Conservation (phyloP, 257 asterid genomes). For the Nicotiana sylvestris region DNA sequence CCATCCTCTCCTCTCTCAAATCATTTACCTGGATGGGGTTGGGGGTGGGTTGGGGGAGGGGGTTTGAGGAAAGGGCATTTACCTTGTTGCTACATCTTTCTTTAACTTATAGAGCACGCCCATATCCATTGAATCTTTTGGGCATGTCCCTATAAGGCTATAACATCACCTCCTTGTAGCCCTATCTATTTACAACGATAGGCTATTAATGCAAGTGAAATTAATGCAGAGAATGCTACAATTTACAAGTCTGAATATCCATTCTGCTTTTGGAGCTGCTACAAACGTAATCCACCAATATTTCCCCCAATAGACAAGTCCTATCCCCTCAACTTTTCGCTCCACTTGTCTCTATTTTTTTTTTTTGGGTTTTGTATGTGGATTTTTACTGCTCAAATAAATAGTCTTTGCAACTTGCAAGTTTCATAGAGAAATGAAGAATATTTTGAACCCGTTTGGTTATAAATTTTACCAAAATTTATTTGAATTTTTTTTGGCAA, state of each 20-base stretch:
- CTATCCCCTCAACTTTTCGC: neutral
- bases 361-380: neutral
- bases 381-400: neutral
- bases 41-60: no score
- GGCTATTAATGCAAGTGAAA: neutral
- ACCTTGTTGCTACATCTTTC: neutral
- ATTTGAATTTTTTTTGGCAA: no score
- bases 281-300: neutral
- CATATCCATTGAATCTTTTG: neutral
- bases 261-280: neutral
- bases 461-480: no score
- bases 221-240: neutral
- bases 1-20: no score
- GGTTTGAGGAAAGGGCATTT: neutral
- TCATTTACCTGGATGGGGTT: no score
- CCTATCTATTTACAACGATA: neutral
- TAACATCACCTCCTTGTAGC: neutral
- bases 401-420: neutral
- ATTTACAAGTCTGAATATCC: neutral
- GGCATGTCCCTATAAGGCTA: neutral
- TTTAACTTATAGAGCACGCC: slow-evolving; percentile 2
- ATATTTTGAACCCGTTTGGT: no score
- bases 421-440: no score
- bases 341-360: no score
- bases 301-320: slow-evolving; percentile 1